Base-by-base conservation (phyloP, 306 rosid species). In the Malus sieversii region DNA sequence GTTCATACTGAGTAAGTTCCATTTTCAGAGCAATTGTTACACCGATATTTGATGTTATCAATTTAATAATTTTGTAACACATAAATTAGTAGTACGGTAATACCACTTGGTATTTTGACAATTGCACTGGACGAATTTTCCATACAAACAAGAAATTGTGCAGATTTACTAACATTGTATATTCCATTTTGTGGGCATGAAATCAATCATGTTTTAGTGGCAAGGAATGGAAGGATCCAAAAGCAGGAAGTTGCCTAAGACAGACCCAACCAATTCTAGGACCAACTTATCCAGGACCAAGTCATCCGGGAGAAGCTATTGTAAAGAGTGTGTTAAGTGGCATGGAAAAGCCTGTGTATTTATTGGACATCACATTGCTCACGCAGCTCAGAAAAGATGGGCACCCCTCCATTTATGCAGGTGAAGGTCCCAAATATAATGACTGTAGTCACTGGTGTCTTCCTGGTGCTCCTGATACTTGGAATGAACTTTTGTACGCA, bases 371-470 rank as follows among this genome's bases (percentile, higher is more conserved):
- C 5, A 90, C 96, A 10, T 23, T 84, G 81, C 86, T 88, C 5
- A 87, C 97, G 45, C 92, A 90, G 51, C 80, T 88, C 20, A 88
- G 96, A 40, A 86, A 76, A 77, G 97, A 92, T 52, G 92, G 93
- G 5, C 97, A 90, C 61, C 97, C 93, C 67, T 90, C 96, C 16
- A 75, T 80, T 52, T 92, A 88, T 71, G 64, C 90, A 10, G 83
- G 88, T 5, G 19, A 32, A 20, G 88, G 84, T 10, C 5, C 71
- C 52, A 67, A 76, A 42, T 73, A 32, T 67, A 70, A 78, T 1
- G 97, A 92, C 55, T 90, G 97, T 29, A 88, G 90, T 66, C 96
- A 90, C 25, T 88, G 97, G 93, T 92, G 97, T 72, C 81, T 88
- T 0, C 81, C 92, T 3, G 93, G 97, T 63, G 88, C 81, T 79